Base-by-base conservation (phyloP, 2,329 filamentous ascomycete species). In the Hortaea werneckii region DNA sequence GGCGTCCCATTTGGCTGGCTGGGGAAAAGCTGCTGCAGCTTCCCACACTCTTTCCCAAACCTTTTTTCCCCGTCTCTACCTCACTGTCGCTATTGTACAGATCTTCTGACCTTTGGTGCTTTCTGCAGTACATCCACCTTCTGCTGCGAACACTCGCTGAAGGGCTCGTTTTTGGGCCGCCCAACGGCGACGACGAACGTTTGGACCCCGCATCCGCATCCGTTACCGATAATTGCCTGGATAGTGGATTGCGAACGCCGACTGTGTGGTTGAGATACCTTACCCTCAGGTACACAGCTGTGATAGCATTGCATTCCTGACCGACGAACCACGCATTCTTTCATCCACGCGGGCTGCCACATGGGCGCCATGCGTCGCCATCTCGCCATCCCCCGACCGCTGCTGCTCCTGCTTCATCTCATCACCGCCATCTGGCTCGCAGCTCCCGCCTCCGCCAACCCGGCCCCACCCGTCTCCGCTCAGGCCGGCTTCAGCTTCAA, bases 401-500 rank as follows among this genome's bases (percentile, higher is more conserved):
- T 20, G 2, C 2, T 20, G 20, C 20, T 20, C 20, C 54, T 63
- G 9, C 45, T 61, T 12, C 55, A 54, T 28, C 60, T 62, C 43
- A 38, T 61, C 29, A 51, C 57, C 9, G 46, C 57, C 37, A 45
- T 62, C 32, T 45, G 62, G 11, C 58, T 63, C 50, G 46, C 56
- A 47, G 51, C 46, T 27, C 45, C 50, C 47, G 53, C 50, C 45
- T 27, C 48, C 51, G 60, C 59, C 41, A 55, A 52, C 41, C 59
- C 61, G 5, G 52, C 48, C 29, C 55, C 56, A 26, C 49, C 56
- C n/a, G 44, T 50, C 30, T 49, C 53, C 35, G 48, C 50, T 41
- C 55, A 50, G 34, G 57, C 54, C 44, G 62, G 58, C 40, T 58
- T 64, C 52, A 49, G 52, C 7, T 60, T 60, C 52, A 58, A 62